phyloP scores from a whole-genome alignment of 176 grass and related monocot genomes.

The Juncus inflexus region DNA sequence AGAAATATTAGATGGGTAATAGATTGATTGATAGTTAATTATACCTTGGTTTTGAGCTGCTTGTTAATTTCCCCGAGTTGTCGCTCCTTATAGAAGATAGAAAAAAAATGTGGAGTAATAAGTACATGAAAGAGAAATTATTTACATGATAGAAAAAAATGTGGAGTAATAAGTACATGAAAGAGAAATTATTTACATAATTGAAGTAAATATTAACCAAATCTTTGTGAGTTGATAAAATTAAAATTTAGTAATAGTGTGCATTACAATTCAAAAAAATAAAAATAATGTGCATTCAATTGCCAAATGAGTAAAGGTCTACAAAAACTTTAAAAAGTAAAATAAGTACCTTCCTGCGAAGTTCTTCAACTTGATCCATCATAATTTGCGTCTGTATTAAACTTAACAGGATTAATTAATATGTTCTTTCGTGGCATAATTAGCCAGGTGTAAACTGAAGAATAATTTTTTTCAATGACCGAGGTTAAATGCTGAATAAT shows the following conservation, averaged over 20 bases:
- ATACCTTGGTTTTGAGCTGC: constrained; percentile 76
- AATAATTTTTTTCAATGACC: no score
- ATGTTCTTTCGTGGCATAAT: not conserved
- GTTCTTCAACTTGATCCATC: constrained; percentile 93
- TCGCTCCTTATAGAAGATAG: constrained; percentile 54
- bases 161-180: not conserved
- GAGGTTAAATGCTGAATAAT: no score
- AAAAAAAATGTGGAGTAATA: not conserved
- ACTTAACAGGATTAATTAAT: not conserved
- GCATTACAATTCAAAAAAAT: not conserved
- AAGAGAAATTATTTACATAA: not conserved
- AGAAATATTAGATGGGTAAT: not conserved
- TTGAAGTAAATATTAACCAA: no score
- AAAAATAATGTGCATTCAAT: constrained; percentile 7
- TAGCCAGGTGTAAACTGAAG: not conserved
- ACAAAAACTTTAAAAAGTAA: not conserved
- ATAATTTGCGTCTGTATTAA: constrained; percentile 74
- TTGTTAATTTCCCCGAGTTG: constrained; percentile 88
- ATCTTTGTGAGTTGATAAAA: not conserved
- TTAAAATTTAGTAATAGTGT: not conserved
- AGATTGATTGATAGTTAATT: not conserved
- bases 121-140: constrained; percentile 10
- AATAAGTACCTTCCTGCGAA: constrained; percentile 63
- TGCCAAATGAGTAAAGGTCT: not conserved
- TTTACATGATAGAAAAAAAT: not conserved